Conservation (phyloP, 768 basidiomycete genomes). For the Mrakia frigida region DNA sequence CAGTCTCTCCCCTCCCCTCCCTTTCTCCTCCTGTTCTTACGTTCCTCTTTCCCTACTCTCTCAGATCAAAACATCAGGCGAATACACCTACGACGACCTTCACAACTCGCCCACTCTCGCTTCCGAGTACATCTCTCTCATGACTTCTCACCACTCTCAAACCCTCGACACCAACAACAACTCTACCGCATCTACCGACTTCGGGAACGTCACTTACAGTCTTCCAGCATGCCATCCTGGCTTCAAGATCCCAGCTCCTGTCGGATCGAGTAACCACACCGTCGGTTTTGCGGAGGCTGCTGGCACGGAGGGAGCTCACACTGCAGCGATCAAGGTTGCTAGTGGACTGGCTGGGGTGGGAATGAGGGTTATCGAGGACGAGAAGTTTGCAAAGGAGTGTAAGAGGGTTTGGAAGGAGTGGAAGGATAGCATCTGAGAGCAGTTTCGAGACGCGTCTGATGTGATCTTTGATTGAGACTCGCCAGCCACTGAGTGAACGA, state of each 20-base stretch:
- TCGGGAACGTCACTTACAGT: conserved; percentile 25
- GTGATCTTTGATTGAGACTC: too few species aligned
- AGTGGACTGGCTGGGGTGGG: conserved; percentile 15
- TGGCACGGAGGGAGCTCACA: background rate
- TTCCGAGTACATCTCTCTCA: conserved; percentile 4
- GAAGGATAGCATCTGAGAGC: background rate
- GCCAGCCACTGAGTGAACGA: too few species aligned
- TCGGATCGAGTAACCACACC: conserved; percentile 17
- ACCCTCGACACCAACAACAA: conserved; percentile 8
- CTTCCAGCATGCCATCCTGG: conserved; percentile 17
- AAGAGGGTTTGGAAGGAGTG: conserved; percentile 1
- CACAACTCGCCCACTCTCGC: conserved; percentile 14
- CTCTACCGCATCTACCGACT: conserved; percentile 19
- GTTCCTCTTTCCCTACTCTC: background rate
- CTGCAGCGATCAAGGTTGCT: conserved; percentile 9
- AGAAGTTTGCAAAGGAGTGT: background rate
- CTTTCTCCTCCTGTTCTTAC: background rate
- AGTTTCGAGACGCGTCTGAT: too few species aligned
- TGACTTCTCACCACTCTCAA: background rate
- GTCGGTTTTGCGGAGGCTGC: conserved; percentile 15
- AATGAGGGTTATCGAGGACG: conserved; percentile 9
- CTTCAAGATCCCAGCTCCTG: conserved; percentile 20
- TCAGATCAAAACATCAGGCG: conserved; percentile 7
- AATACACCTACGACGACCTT: conserved; percentile 23
- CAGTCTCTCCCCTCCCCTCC: background rate